A percentile compares a stretch with the other conserved stretches of the same genome.
Conservation (phyloP, 148 eudicot species). For the Amaranthus hypochondriacus region DNA sequence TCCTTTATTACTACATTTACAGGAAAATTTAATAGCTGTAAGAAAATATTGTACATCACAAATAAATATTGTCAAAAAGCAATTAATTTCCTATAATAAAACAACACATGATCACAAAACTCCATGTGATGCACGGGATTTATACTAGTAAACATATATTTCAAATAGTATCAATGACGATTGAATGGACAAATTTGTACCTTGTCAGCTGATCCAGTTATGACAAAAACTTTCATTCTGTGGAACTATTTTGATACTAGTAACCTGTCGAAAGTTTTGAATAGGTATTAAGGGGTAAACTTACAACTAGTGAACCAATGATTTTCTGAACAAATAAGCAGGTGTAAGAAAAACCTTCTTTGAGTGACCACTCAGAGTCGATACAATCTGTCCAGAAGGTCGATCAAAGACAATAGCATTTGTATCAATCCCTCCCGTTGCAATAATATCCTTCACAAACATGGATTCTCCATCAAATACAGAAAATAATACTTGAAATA, state of each 20-base stretch:
- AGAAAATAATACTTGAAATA: background rate
- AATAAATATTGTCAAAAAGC: too few species aligned
- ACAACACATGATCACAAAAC: too few species aligned
- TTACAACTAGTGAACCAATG: background rate
- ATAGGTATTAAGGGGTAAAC: background rate
- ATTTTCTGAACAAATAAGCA: conserved; percentile 8
- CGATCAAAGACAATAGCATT: conserved; percentile 80
- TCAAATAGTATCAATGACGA: background rate
- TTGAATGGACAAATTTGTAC: conserved; percentile 24
- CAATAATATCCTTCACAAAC: conserved; percentile 61
- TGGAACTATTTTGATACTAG: conserved; percentile 66
- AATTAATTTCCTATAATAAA: too few species aligned
- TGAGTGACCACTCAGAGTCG: conserved; percentile 94
- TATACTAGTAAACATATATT: background rate
- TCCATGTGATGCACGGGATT: too few species aligned
- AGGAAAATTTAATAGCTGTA: too few species aligned
- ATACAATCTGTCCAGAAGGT: conserved; percentile 69
- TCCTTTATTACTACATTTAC: too few species aligned
- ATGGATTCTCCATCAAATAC: background rate
- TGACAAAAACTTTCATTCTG: conserved; percentile 59
- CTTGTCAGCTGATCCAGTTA: conserved; percentile 93
- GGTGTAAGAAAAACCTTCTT: conserved; percentile 55
- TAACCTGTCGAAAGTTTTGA: conserved; percentile 45
- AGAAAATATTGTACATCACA: too few species aligned
- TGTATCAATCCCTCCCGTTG: conserved; percentile 83